Evolutionary conservation across 2,329 filamentous ascomycete genomes (phyloP), one percentile per base, ranked within the genome.

Genomic region (Penicillium digitatum): DNA sequence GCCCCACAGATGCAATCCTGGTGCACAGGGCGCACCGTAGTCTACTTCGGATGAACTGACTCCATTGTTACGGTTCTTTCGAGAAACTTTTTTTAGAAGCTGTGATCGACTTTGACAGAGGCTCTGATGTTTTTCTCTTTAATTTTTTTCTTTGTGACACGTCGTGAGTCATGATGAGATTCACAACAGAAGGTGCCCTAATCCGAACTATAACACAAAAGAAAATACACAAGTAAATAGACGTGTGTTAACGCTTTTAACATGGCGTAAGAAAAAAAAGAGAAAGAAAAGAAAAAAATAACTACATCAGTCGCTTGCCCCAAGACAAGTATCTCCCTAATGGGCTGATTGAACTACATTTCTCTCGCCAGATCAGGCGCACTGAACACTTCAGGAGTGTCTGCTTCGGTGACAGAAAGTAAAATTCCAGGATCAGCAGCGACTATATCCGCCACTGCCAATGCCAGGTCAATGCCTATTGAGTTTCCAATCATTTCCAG

Each of bases 381-480:
- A 43, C 16, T 20, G 1, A 32, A 52, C 11, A 46, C 46, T 37
- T 58, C 59, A n/a, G 48, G 47, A 9, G 60, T 58, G 24, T 60
- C 53, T 18, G 65, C 58, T 29, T 61, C 63, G 0, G 57, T 61
- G 4, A 63, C 52, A 1, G 48, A 54, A 16, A 62, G 64, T 38
- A 69, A 62, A 9, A 69, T 57, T 4, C 66, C 65, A 34, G 63
- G 61, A 43, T 69, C 65, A n/a, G 49, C 47, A 44, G 63, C 58
- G 18, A 75, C 53, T 14, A 75, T 58, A 24, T 71, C 67, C 24
- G 69, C 66, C 49, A 75, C 54, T 29, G 69, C 69, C 14, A 74
- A 52, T 9, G 73, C 72, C 57, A 74, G 72, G 29, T 74, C 70
- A 14, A 76, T 66, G 1, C 73, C 73, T 62, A 73, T 69, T 3